These are phyloP conservation scores for Pyrenopolyporus hunteri DNA, from an alignment of 495 filamentous ascomycete species.

Conservation along the genomic window DNA sequence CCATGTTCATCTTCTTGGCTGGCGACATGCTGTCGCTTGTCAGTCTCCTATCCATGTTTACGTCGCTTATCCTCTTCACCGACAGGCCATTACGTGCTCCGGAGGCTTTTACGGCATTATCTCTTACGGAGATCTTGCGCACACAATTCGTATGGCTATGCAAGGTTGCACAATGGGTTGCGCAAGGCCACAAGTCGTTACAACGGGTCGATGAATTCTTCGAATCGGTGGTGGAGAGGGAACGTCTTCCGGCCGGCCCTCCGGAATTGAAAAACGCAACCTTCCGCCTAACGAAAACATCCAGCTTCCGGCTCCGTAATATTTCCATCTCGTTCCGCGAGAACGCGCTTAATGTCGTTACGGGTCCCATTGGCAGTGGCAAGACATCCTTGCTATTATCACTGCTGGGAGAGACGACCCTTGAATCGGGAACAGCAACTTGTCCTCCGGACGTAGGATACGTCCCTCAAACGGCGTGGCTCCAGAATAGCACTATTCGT, in stretches of 20 bases:
- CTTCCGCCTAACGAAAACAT: neutral
- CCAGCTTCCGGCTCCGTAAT: neutral
- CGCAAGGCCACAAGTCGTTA: neutral
- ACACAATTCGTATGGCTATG: neutral
- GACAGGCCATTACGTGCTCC: neutral
- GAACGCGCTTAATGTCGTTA: neutral
- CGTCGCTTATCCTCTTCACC: neutral
- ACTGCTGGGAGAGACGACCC: neutral
- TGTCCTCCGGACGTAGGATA: conserved; percentile 1
- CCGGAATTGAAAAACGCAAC: neutral
- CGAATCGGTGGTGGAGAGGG: neutral
- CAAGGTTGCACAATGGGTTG: neutral
- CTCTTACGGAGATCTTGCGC: neutral
- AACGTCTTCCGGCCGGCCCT: neutral
- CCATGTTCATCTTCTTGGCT: neutral
- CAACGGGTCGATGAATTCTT: neutral
- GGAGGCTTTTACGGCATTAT: neutral
- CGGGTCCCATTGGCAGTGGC: neutral
- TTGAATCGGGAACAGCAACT: neutral
- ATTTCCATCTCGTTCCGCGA: neutral
- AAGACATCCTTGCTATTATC: neutral
- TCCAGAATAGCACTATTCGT: neutral
- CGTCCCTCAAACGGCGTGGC: neutral
- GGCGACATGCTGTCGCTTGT: conserved; percentile 1
- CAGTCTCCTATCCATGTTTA: neutral